A percentile compares a stretch with the other conserved stretches of the same genome.
Evolutionary conservation across 768 basidiomycete genomes (phyloP).

Genomic region (Mycena chlorophos): DNA sequence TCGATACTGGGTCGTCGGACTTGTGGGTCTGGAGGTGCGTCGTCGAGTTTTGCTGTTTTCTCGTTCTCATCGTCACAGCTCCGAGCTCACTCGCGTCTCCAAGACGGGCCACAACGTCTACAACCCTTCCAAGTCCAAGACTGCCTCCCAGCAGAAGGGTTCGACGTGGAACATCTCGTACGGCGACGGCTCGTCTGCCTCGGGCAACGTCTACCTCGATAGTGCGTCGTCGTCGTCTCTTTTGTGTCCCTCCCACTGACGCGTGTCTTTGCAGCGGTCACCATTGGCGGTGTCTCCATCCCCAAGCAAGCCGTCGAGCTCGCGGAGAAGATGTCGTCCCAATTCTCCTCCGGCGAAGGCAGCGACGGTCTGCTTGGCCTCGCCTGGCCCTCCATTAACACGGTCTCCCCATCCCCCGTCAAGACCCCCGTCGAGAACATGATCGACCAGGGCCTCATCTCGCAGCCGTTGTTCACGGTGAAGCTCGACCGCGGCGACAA

Average conservation of each 20-base stretch:
- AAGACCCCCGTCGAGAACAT: slow-evolving; percentile 42
- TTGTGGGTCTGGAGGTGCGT: slow-evolving; percentile 21
- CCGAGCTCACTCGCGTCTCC: slow-evolving; percentile 19
- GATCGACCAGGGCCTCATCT: slow-evolving; percentile 35
- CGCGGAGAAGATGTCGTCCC: slow-evolving; percentile 33
- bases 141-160: slow-evolving; percentile 18
- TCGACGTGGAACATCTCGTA: slow-evolving; percentile 29
- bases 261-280: slow-evolving; percentile 8
- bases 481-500: slow-evolving; percentile 38
- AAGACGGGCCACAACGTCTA: slow-evolving; percentile 26
- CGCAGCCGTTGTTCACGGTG: slow-evolving; percentile 35
- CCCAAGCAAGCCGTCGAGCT: slow-evolving; percentile 39
- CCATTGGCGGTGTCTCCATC: slow-evolving; percentile 29
- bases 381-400: slow-evolving; percentile 40
- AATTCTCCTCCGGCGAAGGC: slow-evolving; percentile 34
- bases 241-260: background rate
- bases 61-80: slow-evolving; percentile 10
- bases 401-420: slow-evolving; percentile 34
- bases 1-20: slow-evolving; percentile 26
- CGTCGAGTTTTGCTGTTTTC: background rate
- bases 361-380: slow-evolving; percentile 41
- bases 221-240: slow-evolving; percentile 3
- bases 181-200: slow-evolving; percentile 27
- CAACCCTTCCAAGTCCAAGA: slow-evolving; percentile 26
- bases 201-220: slow-evolving; percentile 30